Conservation (phyloP, 1,284 basidiomycete species). For the Melampsora abietis-canadensis region DNA sequence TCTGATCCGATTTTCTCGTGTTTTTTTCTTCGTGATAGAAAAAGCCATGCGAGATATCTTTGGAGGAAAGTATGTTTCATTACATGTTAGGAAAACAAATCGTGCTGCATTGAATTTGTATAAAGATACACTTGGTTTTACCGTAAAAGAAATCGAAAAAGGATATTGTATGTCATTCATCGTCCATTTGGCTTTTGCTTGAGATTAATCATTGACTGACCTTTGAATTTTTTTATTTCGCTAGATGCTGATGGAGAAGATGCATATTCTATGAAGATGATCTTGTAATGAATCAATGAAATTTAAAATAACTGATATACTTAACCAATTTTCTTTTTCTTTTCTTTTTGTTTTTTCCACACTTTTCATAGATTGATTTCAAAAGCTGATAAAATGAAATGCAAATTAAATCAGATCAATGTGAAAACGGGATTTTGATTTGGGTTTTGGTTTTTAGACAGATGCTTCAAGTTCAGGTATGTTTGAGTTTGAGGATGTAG, state of each 20-base stretch:
- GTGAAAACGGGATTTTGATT: too few species aligned
- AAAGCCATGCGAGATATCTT: slow-evolving; percentile 82
- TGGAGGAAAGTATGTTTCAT: slow-evolving; percentile 69
- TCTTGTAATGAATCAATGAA: not conserved
- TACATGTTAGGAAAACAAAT: slow-evolving; percentile 84
- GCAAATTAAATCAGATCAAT: too few species aligned
- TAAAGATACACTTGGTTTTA: slow-evolving; percentile 76
- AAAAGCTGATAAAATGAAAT: too few species aligned
- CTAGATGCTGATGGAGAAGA: slow-evolving; percentile 91
- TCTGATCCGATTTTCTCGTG: not conserved
- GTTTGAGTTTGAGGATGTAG: too few species aligned
- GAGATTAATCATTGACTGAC: not conserved
- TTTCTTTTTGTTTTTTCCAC: too few species aligned
- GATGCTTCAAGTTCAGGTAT: too few species aligned
- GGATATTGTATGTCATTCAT: slow-evolving; percentile 67
- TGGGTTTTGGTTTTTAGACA: too few species aligned
- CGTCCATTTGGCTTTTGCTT: not conserved
- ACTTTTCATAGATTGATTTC: too few species aligned
- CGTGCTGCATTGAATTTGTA: slow-evolving; percentile 78
- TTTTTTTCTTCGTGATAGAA: slow-evolving; percentile 57
- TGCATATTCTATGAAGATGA: slow-evolving; percentile 78
- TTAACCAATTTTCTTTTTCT: too few species aligned
- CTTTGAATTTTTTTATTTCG: slow-evolving; percentile 9
- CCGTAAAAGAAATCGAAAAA: slow-evolving; percentile 69
- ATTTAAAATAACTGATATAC: too few species aligned